Evolutionary conservation across 106 monocot species (phyloP), one percentile per base, ranked within the genome.

Genomic region (Apostasia ramifera): DNA sequence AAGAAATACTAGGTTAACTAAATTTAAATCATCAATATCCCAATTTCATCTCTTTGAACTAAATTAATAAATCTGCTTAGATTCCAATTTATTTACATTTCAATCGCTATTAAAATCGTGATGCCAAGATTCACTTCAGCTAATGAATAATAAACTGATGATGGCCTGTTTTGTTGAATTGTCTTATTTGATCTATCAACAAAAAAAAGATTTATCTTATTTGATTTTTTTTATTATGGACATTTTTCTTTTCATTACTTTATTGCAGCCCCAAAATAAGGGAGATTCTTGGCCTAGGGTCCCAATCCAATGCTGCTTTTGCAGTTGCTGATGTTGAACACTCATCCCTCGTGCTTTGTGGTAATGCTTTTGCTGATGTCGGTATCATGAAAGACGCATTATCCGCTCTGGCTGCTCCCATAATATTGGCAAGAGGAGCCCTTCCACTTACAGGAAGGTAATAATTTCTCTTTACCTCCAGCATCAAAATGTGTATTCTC

Each of bases 311-410:
- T 77, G 41, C 55, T 74, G 95, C 89, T 70, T 89, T 86, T 74
- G 67, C 85, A 70, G 97, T 79, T 66, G 97, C 78, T 64, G 92
- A 97, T 68, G 61, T 97, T 63, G 92, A 92, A 57, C 76, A 79
- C 14, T 92, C 84, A 68, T 89, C 97, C 11, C 89, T 97, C 57
- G 73, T 97, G 44, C 57, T 92, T 38, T 92, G 89, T 69, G 92
- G 97, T 74, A 87, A 81, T 85, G 81, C 89, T 52, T 97, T 83
- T 80, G 76, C 84, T 71, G 86, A 89, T 87, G 63, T 49, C 44
- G 70, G 68, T 54, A 73, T 76, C 65, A 54, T 79, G 11, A 92
- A 87, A 78, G 71, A 80, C 73, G 86, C 84, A 47, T 73, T 97
- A 55, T 63, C 69, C 66, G 92, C 92, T 78, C 68, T 97, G 66